phyloP scores from a whole-genome alignment of 345 rosid genomes.

The Lumnitzera littorea region DNA sequence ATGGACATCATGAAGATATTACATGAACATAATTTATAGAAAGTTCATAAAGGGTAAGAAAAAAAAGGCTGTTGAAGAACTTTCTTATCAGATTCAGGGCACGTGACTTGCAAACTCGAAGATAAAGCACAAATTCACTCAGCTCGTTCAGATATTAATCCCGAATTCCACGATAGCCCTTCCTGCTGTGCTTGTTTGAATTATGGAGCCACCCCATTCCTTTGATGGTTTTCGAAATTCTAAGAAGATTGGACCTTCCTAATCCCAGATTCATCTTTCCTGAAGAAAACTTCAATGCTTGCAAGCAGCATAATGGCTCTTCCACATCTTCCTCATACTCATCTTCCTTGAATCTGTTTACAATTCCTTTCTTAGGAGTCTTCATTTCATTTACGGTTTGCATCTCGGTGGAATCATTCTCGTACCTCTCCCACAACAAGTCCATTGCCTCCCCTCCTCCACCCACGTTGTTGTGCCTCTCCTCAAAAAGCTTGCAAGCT shows the following conservation, averaged over 20 bases:
- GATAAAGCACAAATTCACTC: too few relatives aligned
- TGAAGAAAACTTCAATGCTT: slow-evolving; percentile 75
- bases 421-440: slow-evolving; percentile 73
- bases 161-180: background rate
- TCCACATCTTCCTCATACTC: slow-evolving; percentile 33
- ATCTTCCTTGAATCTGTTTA: slow-evolving; percentile 27
- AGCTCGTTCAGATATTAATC: background rate
- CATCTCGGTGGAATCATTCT: slow-evolving; percentile 34
- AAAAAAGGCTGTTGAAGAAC: too few relatives aligned
- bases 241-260: slow-evolving; percentile 65
- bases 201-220: slow-evolving; percentile 68
- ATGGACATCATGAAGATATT: too few relatives aligned
- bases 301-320: slow-evolving; percentile 64
- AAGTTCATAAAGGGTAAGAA: too few relatives aligned
- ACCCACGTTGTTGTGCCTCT: slow-evolving; percentile 35
- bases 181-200: slow-evolving; percentile 26
- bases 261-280: slow-evolving; percentile 83
- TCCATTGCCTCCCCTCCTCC: slow-evolving; percentile 71
- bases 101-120: too few relatives aligned
- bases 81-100: too few relatives aligned
- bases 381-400: slow-evolving; percentile 23
- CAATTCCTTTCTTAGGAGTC: slow-evolving; percentile 13
- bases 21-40: too few relatives aligned
- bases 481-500: slow-evolving; percentile 79
- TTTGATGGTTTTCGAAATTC: slow-evolving; percentile 59